Percentiles rank a stretch among this genome's conserved stretches.
These are phyloP conservation scores for Hypoxylon trugodes DNA, from an alignment of 495 filamentous ascomycete genomes.

Conservation along the genomic window DNA sequence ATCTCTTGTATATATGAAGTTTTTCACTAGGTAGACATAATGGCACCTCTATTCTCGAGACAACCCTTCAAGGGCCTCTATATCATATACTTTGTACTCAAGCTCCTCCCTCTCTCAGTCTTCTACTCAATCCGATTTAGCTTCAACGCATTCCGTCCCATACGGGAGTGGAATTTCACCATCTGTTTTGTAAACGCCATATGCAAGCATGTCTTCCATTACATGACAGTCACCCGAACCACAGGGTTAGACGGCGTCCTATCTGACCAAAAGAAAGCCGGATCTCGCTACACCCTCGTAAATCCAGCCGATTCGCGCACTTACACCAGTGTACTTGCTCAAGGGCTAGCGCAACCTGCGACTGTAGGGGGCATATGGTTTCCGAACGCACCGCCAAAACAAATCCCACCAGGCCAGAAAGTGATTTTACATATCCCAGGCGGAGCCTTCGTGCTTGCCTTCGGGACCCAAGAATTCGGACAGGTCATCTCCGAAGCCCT, in stretches of 20 bases:
- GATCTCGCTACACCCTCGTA: background rate
- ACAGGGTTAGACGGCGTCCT: background rate
- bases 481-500: background rate
- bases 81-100: background rate
- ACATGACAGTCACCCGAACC: background rate
- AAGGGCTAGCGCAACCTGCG: background rate
- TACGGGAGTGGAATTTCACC: conserved; percentile 4
- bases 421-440: conserved; percentile 28
- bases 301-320: background rate
- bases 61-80: conserved; percentile 18
- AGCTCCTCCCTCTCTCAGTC: background rate
- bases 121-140: background rate
- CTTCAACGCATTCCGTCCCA: background rate
- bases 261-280: background rate
- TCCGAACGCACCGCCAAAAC: background rate
- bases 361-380: conserved; percentile 12
- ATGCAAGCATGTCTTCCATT: background rate
- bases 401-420: conserved; percentile 4
- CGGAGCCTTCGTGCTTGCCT: conserved; percentile 31
- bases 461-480: background rate
- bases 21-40: too few species aligned
- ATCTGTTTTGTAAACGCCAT: background rate
- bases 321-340: background rate
- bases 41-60: conserved; percentile 3
- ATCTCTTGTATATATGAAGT: too few species aligned